phyloP scores from a whole-genome alignment of 2,329 filamentous ascomycete species.

The Colletotrichum somersetense region DNA sequence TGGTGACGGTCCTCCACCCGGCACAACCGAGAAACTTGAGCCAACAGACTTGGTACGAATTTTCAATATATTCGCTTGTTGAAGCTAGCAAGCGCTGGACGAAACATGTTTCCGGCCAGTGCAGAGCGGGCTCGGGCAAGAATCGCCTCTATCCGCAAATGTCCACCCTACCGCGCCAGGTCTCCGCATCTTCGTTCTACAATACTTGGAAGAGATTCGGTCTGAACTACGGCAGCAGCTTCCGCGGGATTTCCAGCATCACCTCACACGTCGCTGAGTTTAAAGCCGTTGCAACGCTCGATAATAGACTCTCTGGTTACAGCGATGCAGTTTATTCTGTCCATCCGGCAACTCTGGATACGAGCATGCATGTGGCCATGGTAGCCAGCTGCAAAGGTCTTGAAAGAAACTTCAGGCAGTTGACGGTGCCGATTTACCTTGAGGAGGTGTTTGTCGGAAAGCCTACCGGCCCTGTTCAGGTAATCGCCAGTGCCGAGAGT shows the following conservation, averaged over 20 bases:
- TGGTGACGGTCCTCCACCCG: conserved; percentile 50
- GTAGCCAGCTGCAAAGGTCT: conserved; percentile 41
- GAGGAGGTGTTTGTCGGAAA: conserved; percentile 25
- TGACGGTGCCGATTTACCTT: conserved; percentile 24
- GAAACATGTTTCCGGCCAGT: conserved; percentile 23
- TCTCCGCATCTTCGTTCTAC: conserved; percentile 46
- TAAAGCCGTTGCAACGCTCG: conserved; percentile 21
- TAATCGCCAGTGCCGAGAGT: neutral
- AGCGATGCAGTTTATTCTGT: conserved; percentile 45
- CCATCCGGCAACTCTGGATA: conserved; percentile 56
- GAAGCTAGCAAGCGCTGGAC: conserved; percentile 37
- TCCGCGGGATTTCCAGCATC: conserved; percentile 42
- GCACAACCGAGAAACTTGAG: conserved; percentile 44
- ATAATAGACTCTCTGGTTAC: neutral
- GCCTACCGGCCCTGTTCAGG: neutral
- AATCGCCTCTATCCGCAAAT: neutral
- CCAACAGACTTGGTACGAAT: conserved; percentile 50
- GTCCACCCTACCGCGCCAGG: conserved; percentile 39
- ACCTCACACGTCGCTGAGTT: conserved; percentile 18
- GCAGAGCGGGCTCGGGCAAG: conserved; percentile 6
- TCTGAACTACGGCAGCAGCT: conserved; percentile 48
- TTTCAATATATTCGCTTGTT: conserved; percentile 48
- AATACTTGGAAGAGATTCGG: conserved; percentile 47
- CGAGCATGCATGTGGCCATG: conserved; percentile 49
- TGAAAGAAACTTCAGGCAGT: conserved; percentile 6